These are phyloP conservation scores for Saposhnikovia divaricata DNA, from an alignment of 129 eudicot species.

Conservation along the genomic window DNA sequence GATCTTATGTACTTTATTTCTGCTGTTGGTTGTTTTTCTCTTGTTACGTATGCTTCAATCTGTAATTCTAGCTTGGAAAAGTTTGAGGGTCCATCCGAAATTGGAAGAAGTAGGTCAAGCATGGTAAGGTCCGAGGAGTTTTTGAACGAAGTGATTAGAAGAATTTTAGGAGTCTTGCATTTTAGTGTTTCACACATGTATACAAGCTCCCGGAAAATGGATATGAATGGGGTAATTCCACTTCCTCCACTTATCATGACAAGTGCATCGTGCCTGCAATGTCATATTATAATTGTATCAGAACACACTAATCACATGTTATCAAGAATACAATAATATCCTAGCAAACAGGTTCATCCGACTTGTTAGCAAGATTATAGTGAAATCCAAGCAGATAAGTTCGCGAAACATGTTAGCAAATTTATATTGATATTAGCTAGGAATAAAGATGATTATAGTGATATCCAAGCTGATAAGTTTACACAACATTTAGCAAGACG, in stretches of 20 bases:
- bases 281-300: not conserved
- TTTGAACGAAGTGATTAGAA: conserved; percentile 36
- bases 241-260: conserved; percentile 71
- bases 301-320: not conserved
- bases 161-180: conserved; percentile 29
- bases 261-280: conserved; percentile 46
- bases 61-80: conserved; percentile 31
- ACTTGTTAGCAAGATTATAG: not conserved
- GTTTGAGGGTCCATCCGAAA: conserved; percentile 13
- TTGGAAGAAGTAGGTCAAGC: conserved; percentile 49
- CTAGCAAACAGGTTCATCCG: not conserved
- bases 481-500: no score
- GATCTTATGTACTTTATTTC: conserved; percentile 18
- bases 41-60: conserved; percentile 46
- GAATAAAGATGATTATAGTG: not conserved
- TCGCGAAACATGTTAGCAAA: not conserved
- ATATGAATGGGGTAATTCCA: conserved; percentile 53
- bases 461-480: not conserved
- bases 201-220: conserved; percentile 40
- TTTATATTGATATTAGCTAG: not conserved
- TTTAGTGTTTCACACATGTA: conserved; percentile 15
- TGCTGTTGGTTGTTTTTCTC: conserved; percentile 27
- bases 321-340: not conserved
- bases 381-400: not conserved
- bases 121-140: conserved; percentile 36